phyloP scores from a whole-genome alignment of 1,284 basidiomycete genomes.

The Cryptococcus amylolentus region DNA sequence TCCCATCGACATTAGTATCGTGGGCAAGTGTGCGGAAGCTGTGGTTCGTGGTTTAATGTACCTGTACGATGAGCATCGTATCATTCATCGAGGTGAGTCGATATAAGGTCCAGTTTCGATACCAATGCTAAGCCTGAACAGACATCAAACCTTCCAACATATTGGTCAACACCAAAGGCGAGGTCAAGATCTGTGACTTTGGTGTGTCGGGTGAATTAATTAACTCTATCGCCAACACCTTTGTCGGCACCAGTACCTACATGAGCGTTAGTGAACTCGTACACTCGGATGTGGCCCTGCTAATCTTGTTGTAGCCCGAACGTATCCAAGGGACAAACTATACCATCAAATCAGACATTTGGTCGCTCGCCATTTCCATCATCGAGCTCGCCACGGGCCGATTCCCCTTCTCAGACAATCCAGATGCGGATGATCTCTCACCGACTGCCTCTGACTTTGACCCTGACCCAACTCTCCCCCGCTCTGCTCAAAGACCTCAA shows the following conservation, averaged over 20 bases:
- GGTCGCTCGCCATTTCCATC: slow-evolving; percentile 91
- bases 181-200: slow-evolving; percentile 99
- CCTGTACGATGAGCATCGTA: slow-evolving; percentile 98
- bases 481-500: slow-evolving; percentile 31
- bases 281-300: neutral
- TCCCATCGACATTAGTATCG: slow-evolving; percentile 81
- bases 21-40: slow-evolving; percentile 82
- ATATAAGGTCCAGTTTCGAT: neutral
- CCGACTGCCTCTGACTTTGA: slow-evolving; percentile 23
- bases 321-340: slow-evolving; percentile 98
- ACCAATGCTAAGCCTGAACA: slow-evolving; percentile 41
- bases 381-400: slow-evolving; percentile 92
- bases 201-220: slow-evolving; percentile 98
- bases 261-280: slow-evolving; percentile 77
- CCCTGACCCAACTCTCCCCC: slow-evolving; percentile 43
- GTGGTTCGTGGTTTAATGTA: slow-evolving; percentile 95
- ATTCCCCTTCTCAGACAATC: slow-evolving; percentile 81
- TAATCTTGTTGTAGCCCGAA: slow-evolving; percentile 67
- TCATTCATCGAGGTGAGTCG: slow-evolving; percentile 88
- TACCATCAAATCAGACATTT: slow-evolving; percentile 95
- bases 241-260: slow-evolving; percentile 97
- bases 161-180: slow-evolving; percentile 83
- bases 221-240: slow-evolving; percentile 97
- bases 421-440: slow-evolving; percentile 55
- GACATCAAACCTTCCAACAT: slow-evolving; percentile 99